phyloP scores from a whole-genome alignment of 2,329 filamentous ascomycete genomes.

The Exophiala spinifera region DNA sequence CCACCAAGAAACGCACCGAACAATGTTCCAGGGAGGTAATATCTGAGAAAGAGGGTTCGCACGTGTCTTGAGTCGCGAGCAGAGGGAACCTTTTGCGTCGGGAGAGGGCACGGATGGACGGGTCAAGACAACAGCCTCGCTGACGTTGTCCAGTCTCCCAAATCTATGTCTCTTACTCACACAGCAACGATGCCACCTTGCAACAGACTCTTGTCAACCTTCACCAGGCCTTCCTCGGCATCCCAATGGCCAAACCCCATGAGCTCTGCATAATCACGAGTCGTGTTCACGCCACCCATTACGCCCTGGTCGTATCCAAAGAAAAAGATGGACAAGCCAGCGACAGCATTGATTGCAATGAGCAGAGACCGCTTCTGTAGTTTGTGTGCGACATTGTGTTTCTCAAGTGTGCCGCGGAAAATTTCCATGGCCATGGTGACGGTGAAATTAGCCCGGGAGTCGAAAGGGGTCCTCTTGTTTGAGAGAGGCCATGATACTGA shows the following conservation, averaged over 20 bases:
- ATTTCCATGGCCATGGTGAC: not conserved
- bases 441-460: too few relatives aligned
- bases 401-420: slow-evolving; percentile 1
- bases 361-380: slow-evolving; percentile 57
- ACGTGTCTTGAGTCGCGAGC: slow-evolving; percentile 25
- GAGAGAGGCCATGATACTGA: too few relatives aligned
- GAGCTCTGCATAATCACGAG: slow-evolving; percentile 60
- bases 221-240: slow-evolving; percentile 44
- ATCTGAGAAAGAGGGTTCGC: slow-evolving; percentile 26
- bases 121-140: too few relatives aligned
- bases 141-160: too few relatives aligned
- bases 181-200: slow-evolving; percentile 59
- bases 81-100: too few relatives aligned
- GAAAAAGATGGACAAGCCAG: slow-evolving; percentile 66
- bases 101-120: too few relatives aligned
- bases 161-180: too few relatives aligned
- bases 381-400: slow-evolving; percentile 51
- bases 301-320: slow-evolving; percentile 58
- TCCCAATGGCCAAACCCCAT: slow-evolving; percentile 65
- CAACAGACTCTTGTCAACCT: slow-evolving; percentile 58
- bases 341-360: slow-evolving; percentile 61
- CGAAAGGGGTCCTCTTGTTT: too few relatives aligned
- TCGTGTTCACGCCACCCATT: slow-evolving; percentile 53
- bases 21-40: slow-evolving; percentile 60
- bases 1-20: slow-evolving; percentile 63